These are phyloP conservation scores for Silybum marianum DNA, from an alignment of 129 eudicot species.

Conservation along the genomic window DNA sequence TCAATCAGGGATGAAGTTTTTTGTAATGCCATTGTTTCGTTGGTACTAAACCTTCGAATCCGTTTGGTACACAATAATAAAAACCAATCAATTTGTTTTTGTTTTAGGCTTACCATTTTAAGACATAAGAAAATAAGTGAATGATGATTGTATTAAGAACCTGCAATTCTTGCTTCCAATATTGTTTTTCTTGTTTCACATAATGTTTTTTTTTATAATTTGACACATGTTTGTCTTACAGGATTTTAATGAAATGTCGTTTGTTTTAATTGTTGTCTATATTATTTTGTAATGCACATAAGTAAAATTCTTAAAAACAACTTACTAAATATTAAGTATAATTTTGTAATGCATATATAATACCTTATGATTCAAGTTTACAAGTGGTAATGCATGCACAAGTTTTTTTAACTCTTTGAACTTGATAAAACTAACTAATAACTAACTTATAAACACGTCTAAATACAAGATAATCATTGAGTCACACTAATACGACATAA, in stretches of 20 bases:
- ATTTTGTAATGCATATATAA: not conserved
- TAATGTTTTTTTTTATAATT: too few relatives aligned
- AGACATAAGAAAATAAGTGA: not conserved
- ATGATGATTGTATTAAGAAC: not conserved
- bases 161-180: not conserved
- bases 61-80: not conserved
- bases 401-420: not conserved
- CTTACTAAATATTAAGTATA: not conserved
- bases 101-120: not conserved
- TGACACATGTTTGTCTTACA: not conserved
- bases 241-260: not conserved
- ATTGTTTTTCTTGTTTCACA: not conserved
- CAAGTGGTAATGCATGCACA: not conserved
- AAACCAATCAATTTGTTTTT: not conserved
- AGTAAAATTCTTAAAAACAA: not conserved
- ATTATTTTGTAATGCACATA: too few relatives aligned
- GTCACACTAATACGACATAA: not conserved
- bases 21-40: slow-evolving; percentile 63
- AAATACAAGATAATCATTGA: not conserved
- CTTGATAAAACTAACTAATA: not conserved
- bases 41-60: slow-evolving; percentile 23
- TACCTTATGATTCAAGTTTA: not conserved
- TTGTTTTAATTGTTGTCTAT: not conserved
- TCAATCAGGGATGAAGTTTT: slow-evolving; percentile 68
- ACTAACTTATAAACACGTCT: too few relatives aligned